Evolutionary conservation across 352 stramenopile genomes (phyloP), one percentile per base, ranked within the genome.

Genomic region (Salisapilia sapeloensis): DNA sequence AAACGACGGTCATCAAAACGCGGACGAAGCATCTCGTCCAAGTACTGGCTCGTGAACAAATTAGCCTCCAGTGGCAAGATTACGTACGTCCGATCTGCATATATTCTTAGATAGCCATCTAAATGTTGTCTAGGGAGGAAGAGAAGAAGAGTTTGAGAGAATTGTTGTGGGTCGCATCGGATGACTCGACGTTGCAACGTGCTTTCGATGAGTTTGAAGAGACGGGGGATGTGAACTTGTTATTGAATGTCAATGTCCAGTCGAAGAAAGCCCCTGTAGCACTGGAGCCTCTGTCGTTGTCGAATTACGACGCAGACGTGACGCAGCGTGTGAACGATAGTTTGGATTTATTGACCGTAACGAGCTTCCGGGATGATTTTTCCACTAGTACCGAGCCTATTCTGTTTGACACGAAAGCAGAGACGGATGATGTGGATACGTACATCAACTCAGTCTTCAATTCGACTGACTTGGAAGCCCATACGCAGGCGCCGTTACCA

Each of bases 31-130:
- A 49, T 86, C 8, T 86, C 71, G 42, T 83, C 66, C 48, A 86
- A 86, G 48, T 86, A 82, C 29, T 83, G 64, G 71, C 71, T 83
- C 23, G 61, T 86, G 21, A 83, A 86, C 56, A 83, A 79, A 27
- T 58, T 86, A 27, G 71, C 71, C 8, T 53, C 63, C 23, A 81
- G 60, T 40, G 71, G 71, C 22, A 79, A 77, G 50, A 86, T 86
- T 53, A 65, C 45, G 60, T 75, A 40, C 20, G 58, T 50, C 16
- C 4, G 12, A 6, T 21, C 2, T 26, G 13, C 31, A 14, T 38
- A 5, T 30, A 24, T 14, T 10, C 6, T 11, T 15, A 14, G 18
- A 14, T 11, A 19, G 30, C n/a, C 19, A 35, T 15, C 6, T 6
- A 13, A 33, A 17, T 35, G 29, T 6, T 24, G 18, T n/a, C n/a